phyloP scores from a whole-genome alignment of 2,329 filamentous ascomycete genomes.

The Geosmithia putterillii region DNA sequence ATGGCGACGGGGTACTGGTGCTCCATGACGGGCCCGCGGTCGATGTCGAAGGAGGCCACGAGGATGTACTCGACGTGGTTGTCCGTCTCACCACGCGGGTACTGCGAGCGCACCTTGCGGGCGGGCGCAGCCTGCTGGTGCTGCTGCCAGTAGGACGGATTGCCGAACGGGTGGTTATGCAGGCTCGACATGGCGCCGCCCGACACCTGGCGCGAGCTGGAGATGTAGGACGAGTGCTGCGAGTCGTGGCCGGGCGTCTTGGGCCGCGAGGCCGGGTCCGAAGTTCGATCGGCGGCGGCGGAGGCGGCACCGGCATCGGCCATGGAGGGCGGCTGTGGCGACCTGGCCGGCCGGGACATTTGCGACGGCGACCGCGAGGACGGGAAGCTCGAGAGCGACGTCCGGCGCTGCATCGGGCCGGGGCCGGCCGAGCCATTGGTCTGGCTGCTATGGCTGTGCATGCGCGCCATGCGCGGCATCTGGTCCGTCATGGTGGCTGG shows the following conservation, averaged over 20 bases:
- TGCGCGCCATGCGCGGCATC: constrained; percentile 28
- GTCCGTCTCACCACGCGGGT: constrained; percentile 60
- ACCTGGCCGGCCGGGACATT: constrained; percentile 44
- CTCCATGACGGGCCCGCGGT: constrained; percentile 93
- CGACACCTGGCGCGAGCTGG: constrained; percentile 27
- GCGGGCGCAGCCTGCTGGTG: background rate
- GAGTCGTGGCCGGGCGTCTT: constrained; percentile 49
- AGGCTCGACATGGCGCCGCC: background rate
- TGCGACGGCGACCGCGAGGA: constrained; percentile 45
- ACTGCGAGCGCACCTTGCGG: constrained; percentile 58
- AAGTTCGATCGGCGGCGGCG: constrained; percentile 42
- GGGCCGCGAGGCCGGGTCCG: constrained; percentile 46
- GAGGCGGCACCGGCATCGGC: too few relatives aligned
- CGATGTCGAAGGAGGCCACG: constrained; percentile 94
- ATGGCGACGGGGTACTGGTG: constrained; percentile 94
- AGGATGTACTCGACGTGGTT: constrained; percentile 99
- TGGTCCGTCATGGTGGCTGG: background rate
- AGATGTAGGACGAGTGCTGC: constrained; percentile 49
- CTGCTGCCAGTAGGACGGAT: too few relatives aligned
- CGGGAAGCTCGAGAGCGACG: constrained; percentile 54
- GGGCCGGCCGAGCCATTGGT: constrained; percentile 15
- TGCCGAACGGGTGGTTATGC: background rate
- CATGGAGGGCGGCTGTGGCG: constrained; percentile 40
- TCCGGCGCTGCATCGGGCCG: constrained; percentile 21
- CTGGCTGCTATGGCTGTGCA: constrained; percentile 18